Conservation (phyloP, 768 basidiomycete species). For the Russula foetens region DNA sequence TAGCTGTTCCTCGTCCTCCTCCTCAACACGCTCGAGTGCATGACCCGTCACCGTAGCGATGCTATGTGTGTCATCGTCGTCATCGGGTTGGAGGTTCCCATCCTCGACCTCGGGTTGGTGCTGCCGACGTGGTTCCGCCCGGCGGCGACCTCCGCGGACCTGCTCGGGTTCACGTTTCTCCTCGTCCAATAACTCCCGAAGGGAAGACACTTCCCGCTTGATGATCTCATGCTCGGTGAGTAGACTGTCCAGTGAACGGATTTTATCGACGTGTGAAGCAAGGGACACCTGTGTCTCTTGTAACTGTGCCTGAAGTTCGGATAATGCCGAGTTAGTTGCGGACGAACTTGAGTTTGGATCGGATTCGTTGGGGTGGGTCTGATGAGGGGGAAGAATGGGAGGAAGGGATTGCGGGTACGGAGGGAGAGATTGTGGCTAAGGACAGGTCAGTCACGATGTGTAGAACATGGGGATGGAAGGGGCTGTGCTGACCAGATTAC, state of each 20-base stretch:
- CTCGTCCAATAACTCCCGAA: slow-evolving; percentile 67
- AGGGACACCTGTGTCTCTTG: slow-evolving; percentile 77
- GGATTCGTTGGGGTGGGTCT: slow-evolving; percentile 23
- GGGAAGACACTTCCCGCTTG: slow-evolving; percentile 62
- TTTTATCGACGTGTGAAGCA: slow-evolving; percentile 70
- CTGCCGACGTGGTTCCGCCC: slow-evolving; percentile 13
- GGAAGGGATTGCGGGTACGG: slow-evolving; percentile 61
- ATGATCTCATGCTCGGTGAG: slow-evolving; percentile 80
- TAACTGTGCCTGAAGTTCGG: slow-evolving; percentile 74
- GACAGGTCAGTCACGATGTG: not conserved
- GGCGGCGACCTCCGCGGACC: slow-evolving; percentile 23
- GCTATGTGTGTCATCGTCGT: slow-evolving; percentile 63
- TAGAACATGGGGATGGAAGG: not conserved
- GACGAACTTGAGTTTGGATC: slow-evolving; percentile 14
- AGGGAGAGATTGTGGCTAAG: slow-evolving; percentile 51
- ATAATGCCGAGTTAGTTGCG: slow-evolving; percentile 32
- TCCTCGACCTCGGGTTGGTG: slow-evolving; percentile 20
- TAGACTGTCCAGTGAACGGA: slow-evolving; percentile 73
- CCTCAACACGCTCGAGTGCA: slow-evolving; percentile 62
- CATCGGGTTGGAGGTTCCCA: slow-evolving; percentile 27
- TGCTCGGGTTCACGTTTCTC: slow-evolving; percentile 44
- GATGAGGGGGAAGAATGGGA: slow-evolving; percentile 39
- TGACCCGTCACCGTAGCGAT: slow-evolving; percentile 64
- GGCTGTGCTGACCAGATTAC: slow-evolving; percentile 52
- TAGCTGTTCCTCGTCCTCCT: slow-evolving; percentile 61